Conservation (phyloP, 768 basidiomycete genomes). For the Suillus lakei region DNA sequence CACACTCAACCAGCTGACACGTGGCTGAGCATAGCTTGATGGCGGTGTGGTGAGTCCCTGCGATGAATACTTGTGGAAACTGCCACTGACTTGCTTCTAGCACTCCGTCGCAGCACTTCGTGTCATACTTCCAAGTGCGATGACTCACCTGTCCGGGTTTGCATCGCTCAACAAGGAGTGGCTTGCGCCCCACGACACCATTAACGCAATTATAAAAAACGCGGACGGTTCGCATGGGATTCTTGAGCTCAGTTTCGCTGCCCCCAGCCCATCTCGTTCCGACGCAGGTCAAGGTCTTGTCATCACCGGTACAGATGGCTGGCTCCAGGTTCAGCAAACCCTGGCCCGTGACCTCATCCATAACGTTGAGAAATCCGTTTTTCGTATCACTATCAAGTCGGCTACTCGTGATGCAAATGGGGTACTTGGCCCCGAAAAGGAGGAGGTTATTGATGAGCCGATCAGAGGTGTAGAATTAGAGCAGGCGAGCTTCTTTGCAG, state of each 20-base stretch:
- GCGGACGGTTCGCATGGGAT: conserved; percentile 60
- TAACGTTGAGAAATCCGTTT: conserved; percentile 26
- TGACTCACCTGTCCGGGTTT: conserved; percentile 64
- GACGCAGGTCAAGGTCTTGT: conserved; percentile 30
- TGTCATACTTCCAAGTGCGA: conserved; percentile 53
- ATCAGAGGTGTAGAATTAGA: conserved; percentile 60
- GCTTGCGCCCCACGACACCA: conserved; percentile 81
- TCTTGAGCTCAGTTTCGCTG: conserved; percentile 66
- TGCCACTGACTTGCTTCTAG: conserved; percentile 33
- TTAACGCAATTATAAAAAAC: conserved; percentile 56
- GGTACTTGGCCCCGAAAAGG: conserved; percentile 38
- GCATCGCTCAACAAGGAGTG: conserved; percentile 72
- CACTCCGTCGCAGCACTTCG: conserved; percentile 72
- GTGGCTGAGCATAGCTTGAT: conserved; percentile 56
- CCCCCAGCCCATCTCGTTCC: conserved; percentile 50
- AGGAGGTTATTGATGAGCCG: conserved; percentile 51
- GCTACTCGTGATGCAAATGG: conserved; percentile 26
- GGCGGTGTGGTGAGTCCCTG: conserved; percentile 68
- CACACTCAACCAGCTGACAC: conserved; percentile 5
- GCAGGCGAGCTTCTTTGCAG: conserved; percentile 60
- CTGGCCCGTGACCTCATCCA: conserved; percentile 29
- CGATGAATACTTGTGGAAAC: not conserved
- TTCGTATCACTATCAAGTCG: conserved; percentile 46
- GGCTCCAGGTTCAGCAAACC: conserved; percentile 51
- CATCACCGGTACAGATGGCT: conserved; percentile 68